phyloP scores from a whole-genome alignment of 257 asterid species.

The Nicotiana otophora region DNA sequence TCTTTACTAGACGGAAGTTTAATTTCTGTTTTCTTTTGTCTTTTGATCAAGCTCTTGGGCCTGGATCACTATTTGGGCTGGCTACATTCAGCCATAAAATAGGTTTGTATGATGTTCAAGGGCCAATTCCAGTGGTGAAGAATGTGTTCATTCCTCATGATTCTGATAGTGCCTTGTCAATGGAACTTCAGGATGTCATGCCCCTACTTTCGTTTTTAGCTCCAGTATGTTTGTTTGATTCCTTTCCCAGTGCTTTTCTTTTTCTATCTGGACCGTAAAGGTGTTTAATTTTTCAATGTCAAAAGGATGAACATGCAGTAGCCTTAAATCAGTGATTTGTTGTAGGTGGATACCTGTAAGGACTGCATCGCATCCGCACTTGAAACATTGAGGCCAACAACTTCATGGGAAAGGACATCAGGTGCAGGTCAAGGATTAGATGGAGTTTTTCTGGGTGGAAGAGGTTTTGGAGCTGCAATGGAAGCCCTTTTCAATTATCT shows the following conservation, averaged over 20 bases:
- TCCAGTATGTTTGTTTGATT: constrained; percentile 54
- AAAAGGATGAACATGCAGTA: constrained; percentile 7
- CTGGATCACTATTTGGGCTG: constrained; percentile 97
- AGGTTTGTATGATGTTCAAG: constrained; percentile 96
- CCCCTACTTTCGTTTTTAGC: constrained; percentile 93
- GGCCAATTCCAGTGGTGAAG: constrained; percentile 95
- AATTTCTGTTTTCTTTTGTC: constrained; percentile 18
- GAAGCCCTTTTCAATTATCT: constrained; percentile 85
- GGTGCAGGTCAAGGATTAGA: constrained; percentile 90
- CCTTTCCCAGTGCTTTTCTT: constrained; percentile 4
- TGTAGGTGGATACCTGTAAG: constrained; percentile 90
- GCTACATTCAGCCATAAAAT: constrained; percentile 97
- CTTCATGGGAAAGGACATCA: constrained; percentile 89
- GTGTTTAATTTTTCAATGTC: neutral
- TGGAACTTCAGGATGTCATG: constrained; percentile 96
- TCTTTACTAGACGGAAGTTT: constrained; percentile 2
- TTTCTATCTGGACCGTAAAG: neutral
- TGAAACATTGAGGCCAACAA: constrained; percentile 83
- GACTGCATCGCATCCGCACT: constrained; percentile 82
- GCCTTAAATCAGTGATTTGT: constrained; percentile 18
- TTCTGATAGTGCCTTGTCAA: constrained; percentile 49
- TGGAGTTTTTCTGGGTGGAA: constrained; percentile 89
- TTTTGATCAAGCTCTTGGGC: constrained; percentile 69
- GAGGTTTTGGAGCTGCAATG: constrained; percentile 96
- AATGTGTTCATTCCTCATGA: constrained; percentile 88